These are phyloP conservation scores for Rhipidocladum racemiflorum DNA, from an alignment of 176 grass and related monocot genomes.

Conservation along the genomic window DNA sequence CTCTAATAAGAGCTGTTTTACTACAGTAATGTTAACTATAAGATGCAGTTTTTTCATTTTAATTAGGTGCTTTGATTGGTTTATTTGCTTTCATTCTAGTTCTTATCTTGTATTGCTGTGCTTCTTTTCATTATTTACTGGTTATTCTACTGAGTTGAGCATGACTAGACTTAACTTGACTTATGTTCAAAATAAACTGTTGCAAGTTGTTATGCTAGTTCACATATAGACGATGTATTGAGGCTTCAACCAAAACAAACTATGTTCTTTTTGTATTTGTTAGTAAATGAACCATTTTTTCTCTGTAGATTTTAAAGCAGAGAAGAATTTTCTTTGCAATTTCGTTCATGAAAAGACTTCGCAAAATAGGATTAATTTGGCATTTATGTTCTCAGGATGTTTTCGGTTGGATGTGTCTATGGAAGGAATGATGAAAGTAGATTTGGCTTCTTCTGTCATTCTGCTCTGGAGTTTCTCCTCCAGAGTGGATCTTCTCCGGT, in stretches of 20 bases:
- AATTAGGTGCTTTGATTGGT: background rate
- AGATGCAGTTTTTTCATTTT: background rate
- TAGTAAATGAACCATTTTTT: background rate
- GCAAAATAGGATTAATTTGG: background rate
- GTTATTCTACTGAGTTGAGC: conserved; percentile 6
- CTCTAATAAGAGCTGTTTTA: background rate
- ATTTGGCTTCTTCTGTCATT: conserved; percentile 92
- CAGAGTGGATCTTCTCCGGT: conserved; percentile 72
- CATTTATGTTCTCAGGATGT: conserved; percentile 69
- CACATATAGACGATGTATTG: conserved; percentile 1
- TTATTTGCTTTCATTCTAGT: background rate
- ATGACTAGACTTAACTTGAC: conserved; percentile 6
- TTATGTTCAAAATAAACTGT: background rate
- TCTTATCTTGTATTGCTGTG: background rate
- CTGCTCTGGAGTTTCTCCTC: conserved; percentile 89
- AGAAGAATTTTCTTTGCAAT: background rate
- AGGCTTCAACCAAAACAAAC: background rate
- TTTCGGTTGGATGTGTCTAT: conserved; percentile 85
- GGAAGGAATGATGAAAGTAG: conserved; percentile 80
- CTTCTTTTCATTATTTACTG: background rate
- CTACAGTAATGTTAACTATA: background rate
- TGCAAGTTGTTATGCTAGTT: background rate
- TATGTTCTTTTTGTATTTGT: background rate
- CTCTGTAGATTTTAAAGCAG: background rate
- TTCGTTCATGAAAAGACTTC: background rate